Base-by-base conservation (phyloP, 1,284 basidiomycete species). In the Pascua sp. region DNA sequence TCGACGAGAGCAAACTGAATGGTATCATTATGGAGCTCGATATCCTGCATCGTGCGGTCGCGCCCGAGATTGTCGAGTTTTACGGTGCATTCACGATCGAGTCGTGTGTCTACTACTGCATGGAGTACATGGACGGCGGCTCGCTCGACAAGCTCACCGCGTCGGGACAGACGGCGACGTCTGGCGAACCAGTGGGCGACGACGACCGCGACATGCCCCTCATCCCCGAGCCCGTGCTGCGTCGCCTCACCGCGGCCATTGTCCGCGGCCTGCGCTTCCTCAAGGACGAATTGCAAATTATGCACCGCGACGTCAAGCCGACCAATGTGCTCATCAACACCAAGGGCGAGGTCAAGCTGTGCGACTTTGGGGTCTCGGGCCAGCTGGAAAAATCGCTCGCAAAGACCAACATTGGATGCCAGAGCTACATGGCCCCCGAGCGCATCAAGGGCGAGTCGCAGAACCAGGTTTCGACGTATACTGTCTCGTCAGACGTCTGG, bases 81-180 rank as follows among this genome's bases (percentile, higher is more conserved):
- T 98, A 96, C 76, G 95, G 95, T 46, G 95, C 95, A 3, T 98
- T 98, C 81, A 98, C 97, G 76, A 93, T 97, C 76, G 95, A 98
- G 76, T 91, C 89, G 24, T 98, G 90, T 77, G 95, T 98, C 41
- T 98, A 98, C 78, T 98, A 97, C 78, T 98, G 95, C 79, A 98
- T 98, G 93, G 95, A 98, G 80, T 92, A 88, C 78, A 98, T 98
- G 95, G 93, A 98, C 71, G 92, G 91, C 3, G 92, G 94, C 15
- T 90, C 87, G 56, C 81, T 98, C 49, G 95, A 98, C 75, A 92
- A 90, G 62, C 82, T 98, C 0, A 85, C 85, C 42, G 82, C 81
- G 7, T 75, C 76, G 59, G 77, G 5, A 37, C 36, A 5, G 39
- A 13, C 38, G 12, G 15, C 15, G 24, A 11, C 17, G 32, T 39